A percentile compares a stretch with the other conserved stretches of the same genome.
phyloP scores from a whole-genome alignment of 768 basidiomycete genomes.

The Erythrobasidium yunnanense region DNA sequence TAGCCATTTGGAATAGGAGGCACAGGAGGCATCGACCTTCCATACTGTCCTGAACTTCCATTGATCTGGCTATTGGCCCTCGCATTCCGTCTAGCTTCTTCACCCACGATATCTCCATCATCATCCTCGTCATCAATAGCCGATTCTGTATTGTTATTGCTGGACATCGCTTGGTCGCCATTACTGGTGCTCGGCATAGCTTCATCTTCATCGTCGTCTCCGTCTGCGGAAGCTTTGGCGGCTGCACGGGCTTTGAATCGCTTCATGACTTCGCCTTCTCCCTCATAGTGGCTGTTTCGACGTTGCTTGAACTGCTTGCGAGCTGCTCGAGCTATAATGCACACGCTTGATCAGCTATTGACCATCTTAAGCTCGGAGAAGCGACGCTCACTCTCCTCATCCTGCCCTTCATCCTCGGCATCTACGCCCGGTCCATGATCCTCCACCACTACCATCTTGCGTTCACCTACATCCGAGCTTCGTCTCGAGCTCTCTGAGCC shows the following conservation, averaged over 20 bases:
- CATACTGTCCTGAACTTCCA: background rate
- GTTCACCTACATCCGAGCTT: conserved; percentile 17
- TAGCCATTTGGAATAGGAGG: conserved; percentile 19
- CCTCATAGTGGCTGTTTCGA: background rate
- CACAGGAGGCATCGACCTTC: conserved; percentile 12
- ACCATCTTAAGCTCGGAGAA: background rate
- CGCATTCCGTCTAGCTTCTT: background rate
- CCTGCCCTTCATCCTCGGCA: conserved; percentile 22
- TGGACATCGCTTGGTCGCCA: background rate
- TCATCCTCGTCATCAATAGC: background rate
- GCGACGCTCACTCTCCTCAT: conserved; percentile 22
- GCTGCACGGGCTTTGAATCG: conserved; percentile 6
- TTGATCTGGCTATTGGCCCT: background rate
- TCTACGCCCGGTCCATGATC: conserved; percentile 23
- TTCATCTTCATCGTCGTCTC: conserved; percentile 2
- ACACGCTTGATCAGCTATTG: no score
- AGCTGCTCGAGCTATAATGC: conserved; percentile 6
- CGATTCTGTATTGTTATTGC: background rate
- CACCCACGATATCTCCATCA: background rate
- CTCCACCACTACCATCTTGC: conserved; percentile 24
- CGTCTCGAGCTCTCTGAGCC: conserved; percentile 10
- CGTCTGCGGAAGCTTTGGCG: background rate
- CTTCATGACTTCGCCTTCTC: conserved; percentile 25
- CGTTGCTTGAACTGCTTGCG: conserved; percentile 16
- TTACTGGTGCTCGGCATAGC: background rate